Percentiles rank a stretch among this genome's conserved stretches.
These are phyloP conservation scores for Spizellomyces sp. DNA, from an alignment of 192 early-diverging fungal species.

Conservation along the genomic window DNA sequence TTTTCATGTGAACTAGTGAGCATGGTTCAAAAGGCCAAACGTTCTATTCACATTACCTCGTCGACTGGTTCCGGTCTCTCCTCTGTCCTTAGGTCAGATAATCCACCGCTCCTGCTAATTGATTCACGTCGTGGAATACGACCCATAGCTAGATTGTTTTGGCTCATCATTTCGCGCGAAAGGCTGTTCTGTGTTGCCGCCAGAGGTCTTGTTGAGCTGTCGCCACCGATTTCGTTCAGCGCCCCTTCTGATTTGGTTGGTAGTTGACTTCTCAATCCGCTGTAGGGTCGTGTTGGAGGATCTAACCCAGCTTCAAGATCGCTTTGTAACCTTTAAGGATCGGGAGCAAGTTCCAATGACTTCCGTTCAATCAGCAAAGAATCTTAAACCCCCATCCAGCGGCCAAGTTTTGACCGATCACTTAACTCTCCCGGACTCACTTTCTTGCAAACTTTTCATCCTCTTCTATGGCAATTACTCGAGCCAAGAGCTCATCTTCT, in stretches of 20 bases:
- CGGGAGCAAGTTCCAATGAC: background rate
- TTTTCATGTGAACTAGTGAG: too few relatives aligned
- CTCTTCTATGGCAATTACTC: slow-evolving; percentile 28
- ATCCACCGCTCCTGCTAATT: slow-evolving; percentile 25
- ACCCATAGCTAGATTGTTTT: slow-evolving; percentile 6
- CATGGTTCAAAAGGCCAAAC: too few relatives aligned
- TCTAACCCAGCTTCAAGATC: slow-evolving; percentile 25
- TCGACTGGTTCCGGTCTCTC: too few relatives aligned
- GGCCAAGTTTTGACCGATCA: too few relatives aligned
- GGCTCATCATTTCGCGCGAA: slow-evolving; percentile 24
- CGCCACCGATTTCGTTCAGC: slow-evolving; percentile 1
- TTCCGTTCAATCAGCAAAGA: too few relatives aligned
- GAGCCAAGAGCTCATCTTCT: slow-evolving; percentile 32
- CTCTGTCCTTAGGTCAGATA: slow-evolving; percentile 14
- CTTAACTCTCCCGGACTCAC: slow-evolving; percentile 7
- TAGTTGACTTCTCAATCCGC: background rate
- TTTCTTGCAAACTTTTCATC: slow-evolving; percentile 35
- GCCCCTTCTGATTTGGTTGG: slow-evolving; percentile 7
- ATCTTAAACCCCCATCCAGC: too few relatives aligned
- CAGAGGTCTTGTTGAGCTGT: background rate
- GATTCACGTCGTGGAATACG: background rate
- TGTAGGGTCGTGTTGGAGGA: slow-evolving; percentile 17
- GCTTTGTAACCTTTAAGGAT: slow-evolving; percentile 11
- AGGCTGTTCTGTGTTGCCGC: background rate
- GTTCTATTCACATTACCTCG: too few relatives aligned